phyloP scores from a whole-genome alignment of 148 eudicot genomes.

The Fagopyrum esculentum region DNA sequence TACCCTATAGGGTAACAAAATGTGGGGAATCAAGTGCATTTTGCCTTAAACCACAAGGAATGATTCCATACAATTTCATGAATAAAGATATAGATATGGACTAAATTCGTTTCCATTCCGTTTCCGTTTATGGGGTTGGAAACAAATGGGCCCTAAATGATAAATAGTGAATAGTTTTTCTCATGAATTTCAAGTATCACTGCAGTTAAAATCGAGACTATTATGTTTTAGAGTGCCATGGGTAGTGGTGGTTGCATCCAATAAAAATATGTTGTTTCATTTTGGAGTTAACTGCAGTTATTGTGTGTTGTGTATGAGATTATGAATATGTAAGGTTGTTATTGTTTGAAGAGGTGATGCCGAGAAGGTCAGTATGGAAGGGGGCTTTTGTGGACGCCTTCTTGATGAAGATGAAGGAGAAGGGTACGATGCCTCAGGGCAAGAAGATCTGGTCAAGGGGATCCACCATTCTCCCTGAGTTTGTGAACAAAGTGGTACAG shows the following conservation, averaged over 20 bases:
- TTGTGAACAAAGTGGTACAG: not conserved
- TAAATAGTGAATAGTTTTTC: not conserved
- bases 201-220: not conserved
- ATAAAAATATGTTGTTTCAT: too few relatives aligned
- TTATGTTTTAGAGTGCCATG: not conserved
- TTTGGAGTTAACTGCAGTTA: too few relatives aligned
- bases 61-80: too few relatives aligned
- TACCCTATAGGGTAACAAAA: too few relatives aligned
- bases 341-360: constrained; percentile 13
- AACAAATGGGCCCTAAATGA: too few relatives aligned
- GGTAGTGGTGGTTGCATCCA: not conserved
- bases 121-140: too few relatives aligned
- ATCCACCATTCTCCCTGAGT: not conserved
- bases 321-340: too few relatives aligned
- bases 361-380: constrained; percentile 36
- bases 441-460: constrained; percentile 18
- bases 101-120: too few relatives aligned
- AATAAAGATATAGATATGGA: too few relatives aligned
- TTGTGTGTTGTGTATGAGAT: too few relatives aligned
- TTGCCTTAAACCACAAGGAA: too few relatives aligned
- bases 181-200: not conserved
- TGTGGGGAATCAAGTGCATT: too few relatives aligned
- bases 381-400: constrained; percentile 37
- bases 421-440: constrained; percentile 25
- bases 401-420: constrained; percentile 30